These are phyloP conservation scores for Oryza glaberrima DNA, from an alignment of 176 grass and related monocot species.

Conservation along the genomic window DNA sequence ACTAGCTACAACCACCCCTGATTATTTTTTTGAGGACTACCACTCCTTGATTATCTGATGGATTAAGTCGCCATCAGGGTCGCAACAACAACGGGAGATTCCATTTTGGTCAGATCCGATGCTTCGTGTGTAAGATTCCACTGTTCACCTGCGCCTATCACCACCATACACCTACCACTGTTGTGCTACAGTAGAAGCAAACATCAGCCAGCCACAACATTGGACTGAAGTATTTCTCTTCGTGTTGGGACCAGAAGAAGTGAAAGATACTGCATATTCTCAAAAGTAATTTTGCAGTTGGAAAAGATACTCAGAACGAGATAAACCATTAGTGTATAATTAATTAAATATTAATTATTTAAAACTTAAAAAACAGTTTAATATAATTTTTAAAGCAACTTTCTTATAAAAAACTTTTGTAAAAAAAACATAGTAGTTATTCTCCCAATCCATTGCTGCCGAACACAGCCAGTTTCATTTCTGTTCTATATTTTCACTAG, in stretches of 20 bases:
- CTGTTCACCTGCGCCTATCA: neutral
- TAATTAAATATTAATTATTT: too few species aligned
- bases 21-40: too few species aligned
- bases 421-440: too few species aligned
- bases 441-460: too few species aligned
- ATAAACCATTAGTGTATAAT: too few species aligned
- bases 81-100: neutral
- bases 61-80: neutral
- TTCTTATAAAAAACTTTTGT: too few species aligned
- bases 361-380: too few species aligned
- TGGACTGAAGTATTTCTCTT: neutral
- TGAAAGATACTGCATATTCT: neutral
- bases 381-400: too few species aligned
- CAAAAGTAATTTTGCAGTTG: neutral
- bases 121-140: neutral
- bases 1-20: too few species aligned
- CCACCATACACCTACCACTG: neutral
- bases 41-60: neutral
- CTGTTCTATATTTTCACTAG: neutral
- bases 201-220: neutral
- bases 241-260: neutral
- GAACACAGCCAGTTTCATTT: neutral
- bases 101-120: neutral
- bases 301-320: too few species aligned
- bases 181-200: neutral